Conservation (phyloP, 768 basidiomycete species). For the Macrolepiota fuliginosa region DNA sequence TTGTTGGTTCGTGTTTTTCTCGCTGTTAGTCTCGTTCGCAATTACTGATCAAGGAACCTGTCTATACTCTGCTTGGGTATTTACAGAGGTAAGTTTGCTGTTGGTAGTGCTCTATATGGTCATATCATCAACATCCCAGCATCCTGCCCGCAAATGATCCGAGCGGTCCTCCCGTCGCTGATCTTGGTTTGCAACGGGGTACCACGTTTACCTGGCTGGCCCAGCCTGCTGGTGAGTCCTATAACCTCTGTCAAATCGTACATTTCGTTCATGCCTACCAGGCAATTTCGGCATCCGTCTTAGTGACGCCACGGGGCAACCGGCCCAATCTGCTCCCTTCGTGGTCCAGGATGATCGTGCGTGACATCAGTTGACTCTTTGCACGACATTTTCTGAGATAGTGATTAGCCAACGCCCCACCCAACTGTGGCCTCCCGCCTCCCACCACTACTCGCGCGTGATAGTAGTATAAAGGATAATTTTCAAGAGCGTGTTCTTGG, state of each 20-base stretch:
- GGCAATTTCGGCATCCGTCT: not conserved
- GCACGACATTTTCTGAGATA: not conserved
- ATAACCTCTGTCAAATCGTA: not conserved
- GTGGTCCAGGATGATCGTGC: not conserved
- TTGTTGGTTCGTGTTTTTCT: not conserved
- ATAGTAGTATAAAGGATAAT: too few species aligned
- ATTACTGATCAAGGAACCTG: not conserved
- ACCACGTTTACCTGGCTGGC: not conserved
- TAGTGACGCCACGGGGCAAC: not conserved
- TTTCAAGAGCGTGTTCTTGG: too few species aligned
- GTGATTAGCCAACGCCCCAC: not conserved
- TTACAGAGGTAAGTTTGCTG: not conserved
- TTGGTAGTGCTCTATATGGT: not conserved
- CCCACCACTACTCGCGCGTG: too few species aligned
- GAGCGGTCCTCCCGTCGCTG: not conserved
- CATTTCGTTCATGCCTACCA: not conserved
- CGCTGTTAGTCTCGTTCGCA: not conserved
- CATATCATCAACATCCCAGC: not conserved
- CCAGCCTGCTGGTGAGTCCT: not conserved
- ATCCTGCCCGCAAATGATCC: not conserved
- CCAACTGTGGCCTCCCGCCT: too few species aligned
- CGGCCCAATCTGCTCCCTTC: not conserved
- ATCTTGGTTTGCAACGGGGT: not conserved
- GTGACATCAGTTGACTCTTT: not conserved
- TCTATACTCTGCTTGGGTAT: not conserved